Evolutionary conservation across 352 stramenopile species (phyloP).

Genomic region (Phytophthora brassicae): DNA sequence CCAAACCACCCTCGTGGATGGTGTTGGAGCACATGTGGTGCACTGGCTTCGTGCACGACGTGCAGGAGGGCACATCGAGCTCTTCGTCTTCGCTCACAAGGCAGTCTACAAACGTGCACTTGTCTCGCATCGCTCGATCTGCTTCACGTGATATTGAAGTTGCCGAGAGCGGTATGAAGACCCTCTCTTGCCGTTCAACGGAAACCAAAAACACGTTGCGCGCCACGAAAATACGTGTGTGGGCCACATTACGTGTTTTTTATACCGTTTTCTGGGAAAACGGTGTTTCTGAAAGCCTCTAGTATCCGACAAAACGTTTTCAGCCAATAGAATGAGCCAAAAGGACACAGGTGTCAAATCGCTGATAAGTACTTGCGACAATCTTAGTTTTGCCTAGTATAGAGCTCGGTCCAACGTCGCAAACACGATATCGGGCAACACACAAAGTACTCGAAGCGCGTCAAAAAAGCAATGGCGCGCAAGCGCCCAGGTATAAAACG

Average conservation of each 20-base stretch:
- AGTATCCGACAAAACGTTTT: not conserved
- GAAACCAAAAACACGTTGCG: not conserved
- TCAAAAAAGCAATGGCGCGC: slow-evolving; percentile 1
- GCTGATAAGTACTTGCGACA: too few species aligned
- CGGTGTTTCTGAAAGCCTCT: slow-evolving; percentile 2
- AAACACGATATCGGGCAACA: too few species aligned
- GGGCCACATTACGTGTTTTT: slow-evolving; percentile 3
- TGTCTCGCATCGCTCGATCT: not conserved
- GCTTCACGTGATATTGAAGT: not conserved
- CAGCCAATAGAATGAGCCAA: too few species aligned
- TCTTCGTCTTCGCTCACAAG: not conserved
- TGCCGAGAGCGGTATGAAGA: not conserved
- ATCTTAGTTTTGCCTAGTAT: too few species aligned
- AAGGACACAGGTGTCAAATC: too few species aligned
- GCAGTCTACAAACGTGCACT: not conserved
- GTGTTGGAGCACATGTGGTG: slow-evolving; percentile 9
- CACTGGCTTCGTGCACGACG: not conserved
- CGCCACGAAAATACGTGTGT: not conserved
- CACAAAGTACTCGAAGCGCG: slow-evolving; percentile 3
- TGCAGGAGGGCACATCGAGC: not conserved
- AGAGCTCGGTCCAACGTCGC: too few species aligned
- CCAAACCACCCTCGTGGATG: slow-evolving; percentile 2
- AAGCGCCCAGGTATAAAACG: not conserved
- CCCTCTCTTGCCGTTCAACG: not conserved
- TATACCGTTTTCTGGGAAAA: not conserved